Base-by-base conservation (phyloP, 805 yeast genomes). In the Debaryomyces hansenii region DNA sequence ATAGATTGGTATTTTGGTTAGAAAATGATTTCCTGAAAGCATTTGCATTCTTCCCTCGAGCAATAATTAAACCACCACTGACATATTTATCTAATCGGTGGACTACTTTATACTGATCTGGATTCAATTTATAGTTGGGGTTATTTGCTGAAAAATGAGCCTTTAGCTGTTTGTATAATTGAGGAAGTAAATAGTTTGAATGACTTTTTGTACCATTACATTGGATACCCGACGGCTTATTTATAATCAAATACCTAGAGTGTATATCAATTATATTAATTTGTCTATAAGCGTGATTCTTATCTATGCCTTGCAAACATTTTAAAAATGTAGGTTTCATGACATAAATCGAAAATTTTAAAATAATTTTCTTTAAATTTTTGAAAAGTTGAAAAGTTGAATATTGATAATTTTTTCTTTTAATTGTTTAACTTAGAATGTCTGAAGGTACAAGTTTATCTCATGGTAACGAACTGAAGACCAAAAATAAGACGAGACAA, bases 21-120 rank as follows among this genome's bases (percentile, higher is more conserved):
- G 42, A 28, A 39, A 57, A 49, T 1, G 48, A 40, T 42, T 45
- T 29, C 20, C 33, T 24, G 18, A 39, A 15, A 8, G 33, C 18
- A 15, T 27, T 8, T 15, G 21, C 42, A 16, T 45, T 48, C 2
- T 56, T 34, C 33, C 44, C 42, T 40, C 63, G 36, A 5, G 59
- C 51, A 10, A 61, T 52, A 9, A 56, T 29, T 39, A 60, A 35
- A 2, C 63, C 66, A 3, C 66, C 66, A 9, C 59, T 56, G 10
- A 60, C 64, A 47, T 44, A 57, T 45, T 52, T 46, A 42, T 61
- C 64, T 15, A 61, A 43, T 28, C 66, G 44, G 37, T 57, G 62
- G 4, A 57, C 52, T 20, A 59, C 41, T 20, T 52, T 44, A 38
- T 56, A 52, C 18, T 40, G 37, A 4, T 31, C 20, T 0, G 54